phyloP scores from a whole-genome alignment of 768 basidiomycete genomes.

The Lactifluus subvellereus region DNA sequence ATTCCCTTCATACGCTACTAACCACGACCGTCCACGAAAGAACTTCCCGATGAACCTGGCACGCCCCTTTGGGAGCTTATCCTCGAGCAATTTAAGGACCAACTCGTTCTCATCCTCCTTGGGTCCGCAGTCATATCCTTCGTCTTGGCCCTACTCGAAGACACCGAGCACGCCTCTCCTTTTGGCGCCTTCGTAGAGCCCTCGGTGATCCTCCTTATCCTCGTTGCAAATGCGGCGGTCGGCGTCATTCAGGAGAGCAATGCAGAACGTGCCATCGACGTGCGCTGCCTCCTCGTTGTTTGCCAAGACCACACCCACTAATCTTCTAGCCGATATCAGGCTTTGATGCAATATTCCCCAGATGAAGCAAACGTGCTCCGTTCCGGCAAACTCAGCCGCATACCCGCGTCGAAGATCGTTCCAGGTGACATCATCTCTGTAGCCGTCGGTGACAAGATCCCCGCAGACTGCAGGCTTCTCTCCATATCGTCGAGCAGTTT shows the following conservation, averaged over 20 bases:
- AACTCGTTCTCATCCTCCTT: slow-evolving; percentile 93
- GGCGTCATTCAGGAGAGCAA: slow-evolving; percentile 96
- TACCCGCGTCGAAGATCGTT: slow-evolving; percentile 86
- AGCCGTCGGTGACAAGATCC: slow-evolving; percentile 91
- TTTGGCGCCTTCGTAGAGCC: slow-evolving; percentile 94
- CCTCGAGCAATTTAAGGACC: slow-evolving; percentile 99
- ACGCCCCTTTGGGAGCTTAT: slow-evolving; percentile 93
- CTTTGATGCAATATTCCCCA: slow-evolving; percentile 93
- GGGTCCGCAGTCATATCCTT: slow-evolving; percentile 93
- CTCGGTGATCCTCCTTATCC: slow-evolving; percentile 88
- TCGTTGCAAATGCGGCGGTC: slow-evolving; percentile 94
- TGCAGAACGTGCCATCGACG: slow-evolving; percentile 95
- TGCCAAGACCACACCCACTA: neutral
- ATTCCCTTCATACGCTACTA: neutral
- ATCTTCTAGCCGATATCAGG: slow-evolving; percentile 43
- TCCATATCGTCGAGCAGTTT: slow-evolving; percentile 91
- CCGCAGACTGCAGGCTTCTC: slow-evolving; percentile 88
- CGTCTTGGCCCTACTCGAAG: slow-evolving; percentile 83
- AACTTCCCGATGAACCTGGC: slow-evolving; percentile 85
- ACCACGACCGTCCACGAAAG: slow-evolving; percentile 36
- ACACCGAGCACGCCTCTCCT: slow-evolving; percentile 55
- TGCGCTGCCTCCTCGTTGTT: slow-evolving; percentile 37
- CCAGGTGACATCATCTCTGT: slow-evolving; percentile 91
- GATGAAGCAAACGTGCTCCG: slow-evolving; percentile 92
- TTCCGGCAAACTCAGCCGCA: slow-evolving; percentile 56